These are phyloP conservation scores for Eragrostis curvula DNA, from an alignment of 176 grass and related monocot species.

Conservation along the genomic window DNA sequence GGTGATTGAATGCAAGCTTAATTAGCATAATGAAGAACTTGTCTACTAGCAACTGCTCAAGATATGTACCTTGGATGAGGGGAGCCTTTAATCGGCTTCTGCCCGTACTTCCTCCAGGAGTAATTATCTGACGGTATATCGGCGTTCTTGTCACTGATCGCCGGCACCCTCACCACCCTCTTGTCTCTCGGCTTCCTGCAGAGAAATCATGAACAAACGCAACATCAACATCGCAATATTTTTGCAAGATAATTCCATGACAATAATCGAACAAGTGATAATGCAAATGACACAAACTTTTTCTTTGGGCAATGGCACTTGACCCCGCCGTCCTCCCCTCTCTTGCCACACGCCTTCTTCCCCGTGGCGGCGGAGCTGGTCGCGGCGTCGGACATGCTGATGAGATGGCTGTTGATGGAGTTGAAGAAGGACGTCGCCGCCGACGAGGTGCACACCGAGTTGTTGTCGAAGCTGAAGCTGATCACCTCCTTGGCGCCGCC, in stretches of 20 bases:
- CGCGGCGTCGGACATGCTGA: constrained; percentile 54
- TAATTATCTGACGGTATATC: constrained; percentile 84
- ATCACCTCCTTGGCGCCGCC: constrained; percentile 52
- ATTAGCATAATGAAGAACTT: constrained; percentile 1
- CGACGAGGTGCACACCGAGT: constrained; percentile 59
- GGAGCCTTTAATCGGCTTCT: constrained; percentile 92
- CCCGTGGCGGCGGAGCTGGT: constrained; percentile 32
- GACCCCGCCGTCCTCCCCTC: constrained; percentile 33
- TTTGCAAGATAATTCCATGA: background rate
- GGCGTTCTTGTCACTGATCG: constrained; percentile 82
- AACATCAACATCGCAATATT: background rate
- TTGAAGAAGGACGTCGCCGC: constrained; percentile 60
- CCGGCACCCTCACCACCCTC: constrained; percentile 75
- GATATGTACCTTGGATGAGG: background rate
- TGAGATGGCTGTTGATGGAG: constrained; percentile 51
- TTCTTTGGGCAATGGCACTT: constrained; percentile 81
- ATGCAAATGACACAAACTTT: constrained; percentile 50
- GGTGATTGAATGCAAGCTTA: background rate
- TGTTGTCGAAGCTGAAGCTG: constrained; percentile 73
- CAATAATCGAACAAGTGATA: background rate
- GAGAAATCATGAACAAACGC: constrained; percentile 8
- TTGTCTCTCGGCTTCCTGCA: constrained; percentile 91
- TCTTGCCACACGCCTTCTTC: constrained; percentile 37
- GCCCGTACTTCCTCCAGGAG: constrained; percentile 97
- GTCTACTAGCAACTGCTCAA: background rate